Conservation (phyloP, 495 filamentous ascomycete species). For the Annulohypoxylon stygium region DNA sequence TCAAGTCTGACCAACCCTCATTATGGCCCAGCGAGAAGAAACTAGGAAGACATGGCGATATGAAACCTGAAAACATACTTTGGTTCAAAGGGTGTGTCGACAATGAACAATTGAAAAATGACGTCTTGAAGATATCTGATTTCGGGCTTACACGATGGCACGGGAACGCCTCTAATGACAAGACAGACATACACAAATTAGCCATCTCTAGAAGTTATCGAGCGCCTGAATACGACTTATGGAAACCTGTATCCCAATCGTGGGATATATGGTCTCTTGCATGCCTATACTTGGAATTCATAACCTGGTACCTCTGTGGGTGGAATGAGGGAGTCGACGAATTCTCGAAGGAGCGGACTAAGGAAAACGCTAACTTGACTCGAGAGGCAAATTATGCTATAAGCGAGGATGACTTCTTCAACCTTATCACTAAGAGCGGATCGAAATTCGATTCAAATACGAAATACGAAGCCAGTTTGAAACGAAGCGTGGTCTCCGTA, state of each 20-base stretch:
- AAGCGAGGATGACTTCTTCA: constrained; percentile 1
- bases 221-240: neutral
- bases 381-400: neutral
- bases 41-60: constrained; percentile 1
- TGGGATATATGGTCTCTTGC: constrained; percentile 4
- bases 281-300: constrained; percentile 2
- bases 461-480: constrained; percentile 13
- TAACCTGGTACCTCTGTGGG: constrained; percentile 2
- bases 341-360: neutral
- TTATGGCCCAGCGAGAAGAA: neutral
- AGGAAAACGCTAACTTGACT: neutral
- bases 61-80: constrained; percentile 11
- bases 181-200: neutral
- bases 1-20: neutral
- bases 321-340: constrained; percentile 2
- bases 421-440: neutral
- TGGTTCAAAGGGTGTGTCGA: neutral
- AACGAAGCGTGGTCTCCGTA: neutral
- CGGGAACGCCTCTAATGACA: neutral
- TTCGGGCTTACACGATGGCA: constrained; percentile 4
- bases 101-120: neutral
- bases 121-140: neutral
- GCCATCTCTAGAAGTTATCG: constrained; percentile 4
- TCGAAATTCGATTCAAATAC: neutral
- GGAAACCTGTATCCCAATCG: neutral